Conservation (phyloP, 495 filamentous ascomycete genomes). For the Xylaria cubensis region DNA sequence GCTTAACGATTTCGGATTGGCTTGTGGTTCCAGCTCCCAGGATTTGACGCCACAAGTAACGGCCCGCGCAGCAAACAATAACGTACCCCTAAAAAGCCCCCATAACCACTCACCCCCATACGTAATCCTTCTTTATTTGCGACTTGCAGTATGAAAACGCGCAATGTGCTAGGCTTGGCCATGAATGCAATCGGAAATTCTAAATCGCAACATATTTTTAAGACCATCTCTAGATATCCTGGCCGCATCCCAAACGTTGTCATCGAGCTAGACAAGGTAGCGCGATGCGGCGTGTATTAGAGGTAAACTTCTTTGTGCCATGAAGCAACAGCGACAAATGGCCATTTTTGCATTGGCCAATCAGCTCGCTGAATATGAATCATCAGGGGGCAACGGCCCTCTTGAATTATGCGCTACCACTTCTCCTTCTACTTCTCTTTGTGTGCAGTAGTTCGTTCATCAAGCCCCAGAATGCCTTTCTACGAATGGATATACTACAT, state of each 20-base stretch:
- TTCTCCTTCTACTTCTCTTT: neutral
- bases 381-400: neutral
- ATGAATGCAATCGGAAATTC: neutral
- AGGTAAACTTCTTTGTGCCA: neutral
- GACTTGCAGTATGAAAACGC: neutral
- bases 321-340: neutral
- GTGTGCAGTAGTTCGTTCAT: neutral
- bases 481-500: neutral
- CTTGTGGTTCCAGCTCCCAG: slow-evolving; percentile 13
- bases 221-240: neutral
- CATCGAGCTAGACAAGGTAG: neutral
- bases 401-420: neutral
- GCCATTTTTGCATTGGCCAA: neutral
- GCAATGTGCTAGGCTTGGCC: neutral
- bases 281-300: neutral
- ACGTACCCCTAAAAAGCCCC: neutral
- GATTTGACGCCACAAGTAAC: slow-evolving; percentile 21
- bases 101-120: too few species aligned
- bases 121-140: neutral
- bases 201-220: neutral
- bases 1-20: slow-evolving; percentile 8
- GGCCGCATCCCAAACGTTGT: neutral
- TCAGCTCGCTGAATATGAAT: neutral
- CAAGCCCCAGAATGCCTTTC: neutral
- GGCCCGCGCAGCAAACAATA: neutral